These are phyloP conservation scores for Mycotypha africana DNA, from an alignment of 371 early-diverging fungal species.

Conservation along the genomic window DNA sequence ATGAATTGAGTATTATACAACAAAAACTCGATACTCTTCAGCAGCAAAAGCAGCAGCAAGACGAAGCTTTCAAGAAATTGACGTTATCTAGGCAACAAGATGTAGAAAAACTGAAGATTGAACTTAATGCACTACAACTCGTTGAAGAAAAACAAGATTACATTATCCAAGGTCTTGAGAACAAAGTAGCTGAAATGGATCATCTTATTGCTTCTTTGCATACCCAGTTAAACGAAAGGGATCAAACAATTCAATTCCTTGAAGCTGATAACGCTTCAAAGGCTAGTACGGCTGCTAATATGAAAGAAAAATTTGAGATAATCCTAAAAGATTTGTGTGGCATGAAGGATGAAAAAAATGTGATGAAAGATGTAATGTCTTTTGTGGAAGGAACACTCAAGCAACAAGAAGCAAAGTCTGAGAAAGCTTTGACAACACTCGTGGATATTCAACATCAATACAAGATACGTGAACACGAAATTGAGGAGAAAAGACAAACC, in stretches of 20 bases:
- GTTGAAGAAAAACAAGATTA: slow-evolving; percentile 40
- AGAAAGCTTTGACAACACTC: slow-evolving; percentile 19
- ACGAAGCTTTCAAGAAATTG: slow-evolving; percentile 16
- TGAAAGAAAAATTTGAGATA: slow-evolving; percentile 20
- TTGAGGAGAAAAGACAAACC: slow-evolving; percentile 20
- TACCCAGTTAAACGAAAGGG: slow-evolving; percentile 24
- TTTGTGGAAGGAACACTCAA: slow-evolving; percentile 29
- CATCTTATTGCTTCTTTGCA: slow-evolving; percentile 17
- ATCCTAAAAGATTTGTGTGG: slow-evolving; percentile 24
- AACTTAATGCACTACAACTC: slow-evolving; percentile 15
- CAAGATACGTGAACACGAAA: slow-evolving; percentile 22
- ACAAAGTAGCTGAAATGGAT: slow-evolving; percentile 34
- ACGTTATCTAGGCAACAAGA: too few species aligned
- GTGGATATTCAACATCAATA: slow-evolving; percentile 29
- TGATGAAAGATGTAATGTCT: slow-evolving; percentile 24
- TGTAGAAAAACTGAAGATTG: slow-evolving; percentile 24
- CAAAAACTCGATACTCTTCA: slow-evolving; percentile 22
- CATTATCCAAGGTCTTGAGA: slow-evolving; percentile 30
- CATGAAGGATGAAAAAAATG: slow-evolving; percentile 28
- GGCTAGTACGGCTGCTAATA: slow-evolving; percentile 7
- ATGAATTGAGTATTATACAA: slow-evolving; percentile 19
- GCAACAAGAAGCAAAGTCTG: slow-evolving; percentile 28
- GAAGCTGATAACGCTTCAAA: slow-evolving; percentile 23
- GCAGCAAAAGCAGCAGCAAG: slow-evolving; percentile 25
- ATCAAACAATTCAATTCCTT: slow-evolving; percentile 18